Evolutionary conservation across 345 rosid species (phyloP), one percentile per base, ranked within the genome.

Genomic region (Salix koriyanagi): DNA sequence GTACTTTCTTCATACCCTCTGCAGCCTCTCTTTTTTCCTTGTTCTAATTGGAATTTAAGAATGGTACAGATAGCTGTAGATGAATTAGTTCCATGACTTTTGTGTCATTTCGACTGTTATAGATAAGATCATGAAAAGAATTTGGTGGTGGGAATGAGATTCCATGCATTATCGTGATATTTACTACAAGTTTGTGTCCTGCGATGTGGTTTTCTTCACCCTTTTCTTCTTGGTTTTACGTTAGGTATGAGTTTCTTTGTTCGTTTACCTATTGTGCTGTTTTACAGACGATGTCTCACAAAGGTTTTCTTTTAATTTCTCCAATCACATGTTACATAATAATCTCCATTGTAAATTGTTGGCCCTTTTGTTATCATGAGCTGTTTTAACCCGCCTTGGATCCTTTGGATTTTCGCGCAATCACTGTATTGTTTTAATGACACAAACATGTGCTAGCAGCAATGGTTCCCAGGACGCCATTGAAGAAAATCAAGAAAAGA

Each of bases 401-500:
- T 15, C 34, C 41, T 52, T 25, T 13, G 7, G 44, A n/a, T n/a
- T 65, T 65, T 48, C n/a, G 30, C 65, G 10, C 44, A 5, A 32
- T 13, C 56, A 32, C n/a, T 50, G 28, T 67, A 54, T 58, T 25
- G 10, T 67, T 71, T 28, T 39, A 30, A 67, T 58, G 34, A 36
- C 44, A 6, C 75, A 19, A 41, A 25, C 21, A 30, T 50, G 2
- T 61, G 54, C 42, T 81, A 52, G 78, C 84, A 88, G 88, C 83
- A 25, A 74, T 16, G 75, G 58, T 15, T 84, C 75, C 58, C 56
- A 15, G 41, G 66, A 80, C 74, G 66, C 56, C 67, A 74, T 81
- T 72, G 64, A 32, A 21, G 83, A 85, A 69, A 75, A 79, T 42
- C 77, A 81, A 64, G 80, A 79, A 37, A 72, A 80, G 72, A 67